phyloP scores from a whole-genome alignment of 495 filamentous ascomycete genomes.

The Glarea lozoyensis region DNA sequence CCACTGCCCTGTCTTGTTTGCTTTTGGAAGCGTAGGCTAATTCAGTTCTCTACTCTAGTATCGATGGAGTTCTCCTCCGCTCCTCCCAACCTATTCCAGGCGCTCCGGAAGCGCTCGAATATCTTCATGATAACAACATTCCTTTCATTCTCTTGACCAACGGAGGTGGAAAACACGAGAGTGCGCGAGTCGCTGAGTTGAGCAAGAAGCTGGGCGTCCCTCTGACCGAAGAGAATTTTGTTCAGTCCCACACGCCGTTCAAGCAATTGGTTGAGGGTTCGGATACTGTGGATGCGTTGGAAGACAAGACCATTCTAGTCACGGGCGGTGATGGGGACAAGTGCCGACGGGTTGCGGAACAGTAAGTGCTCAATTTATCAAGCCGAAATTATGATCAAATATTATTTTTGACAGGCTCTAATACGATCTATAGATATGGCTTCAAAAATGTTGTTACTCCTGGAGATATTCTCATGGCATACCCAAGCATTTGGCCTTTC shows the following conservation, averaged over 20 bases:
- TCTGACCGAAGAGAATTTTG: conserved; percentile 55
- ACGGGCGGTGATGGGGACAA: conserved; percentile 71
- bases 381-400: background rate
- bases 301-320: conserved; percentile 70
- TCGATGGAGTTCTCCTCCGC: conserved; percentile 94
- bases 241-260: conserved; percentile 84
- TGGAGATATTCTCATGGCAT: conserved; percentile 66
- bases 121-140: conserved; percentile 60
- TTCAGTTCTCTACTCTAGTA: conserved; percentile 27
- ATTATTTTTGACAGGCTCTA: background rate
- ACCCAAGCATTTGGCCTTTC: conserved; percentile 78
- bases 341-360: conserved; percentile 66
- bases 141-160: conserved; percentile 86
- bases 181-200: conserved; percentile 59
- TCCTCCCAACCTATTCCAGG: conserved; percentile 70
- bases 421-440: conserved; percentile 48
- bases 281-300: conserved; percentile 25
- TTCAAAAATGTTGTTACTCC: conserved; percentile 81
- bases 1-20: background rate
- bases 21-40: background rate
- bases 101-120: conserved; percentile 63
- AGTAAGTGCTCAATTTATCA: conserved; percentile 7
- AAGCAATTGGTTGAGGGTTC: conserved; percentile 36
- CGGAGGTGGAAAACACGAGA: conserved; percentile 74
- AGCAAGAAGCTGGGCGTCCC: conserved; percentile 47